Conservation (phyloP, 2,329 filamentous ascomycete genomes). For the Chaetomium sp. region DNA sequence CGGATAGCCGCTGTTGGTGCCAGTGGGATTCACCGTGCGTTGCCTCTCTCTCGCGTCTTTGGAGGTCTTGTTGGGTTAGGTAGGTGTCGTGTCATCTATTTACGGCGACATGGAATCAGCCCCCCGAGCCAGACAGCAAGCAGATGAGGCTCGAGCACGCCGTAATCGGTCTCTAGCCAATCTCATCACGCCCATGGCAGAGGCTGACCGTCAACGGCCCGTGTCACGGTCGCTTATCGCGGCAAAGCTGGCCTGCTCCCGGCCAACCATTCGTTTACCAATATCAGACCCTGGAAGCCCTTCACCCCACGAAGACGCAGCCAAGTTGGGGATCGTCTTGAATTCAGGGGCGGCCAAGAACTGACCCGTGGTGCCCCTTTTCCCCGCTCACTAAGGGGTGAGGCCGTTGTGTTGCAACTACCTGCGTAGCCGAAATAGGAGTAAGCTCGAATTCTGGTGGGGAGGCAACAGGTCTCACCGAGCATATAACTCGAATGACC, state of each 20-base stretch:
- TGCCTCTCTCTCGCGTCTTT: background rate
- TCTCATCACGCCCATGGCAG: background rate
- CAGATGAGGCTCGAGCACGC: background rate
- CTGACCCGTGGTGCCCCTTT: constrained; percentile 11
- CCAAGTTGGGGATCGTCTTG: background rate
- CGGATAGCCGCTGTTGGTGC: constrained; percentile 8
- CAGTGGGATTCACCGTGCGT: background rate
- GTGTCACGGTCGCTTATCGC: constrained; percentile 25
- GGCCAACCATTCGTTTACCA: background rate
- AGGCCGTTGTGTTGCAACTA: constrained; percentile 3
- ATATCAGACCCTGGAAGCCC: background rate
- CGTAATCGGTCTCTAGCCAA: background rate
- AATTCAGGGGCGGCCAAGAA: background rate
- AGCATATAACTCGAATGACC: background rate
- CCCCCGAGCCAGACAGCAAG: background rate
- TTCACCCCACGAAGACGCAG: background rate
- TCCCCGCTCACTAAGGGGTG: constrained; percentile 2
- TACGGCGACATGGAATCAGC: background rate
- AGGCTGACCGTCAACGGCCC: background rate
- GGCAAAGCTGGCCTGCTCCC: constrained; percentile 11
- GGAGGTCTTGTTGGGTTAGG: background rate
- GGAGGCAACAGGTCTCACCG: too few relatives aligned
- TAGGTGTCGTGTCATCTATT: background rate
- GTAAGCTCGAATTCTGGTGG: background rate
- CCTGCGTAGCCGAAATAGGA: constrained; percentile 3